Percentiles rank a stretch among this genome's conserved stretches.
Conservation (phyloP, 306 rosid genomes). For the Cucumis sativus region DNA sequence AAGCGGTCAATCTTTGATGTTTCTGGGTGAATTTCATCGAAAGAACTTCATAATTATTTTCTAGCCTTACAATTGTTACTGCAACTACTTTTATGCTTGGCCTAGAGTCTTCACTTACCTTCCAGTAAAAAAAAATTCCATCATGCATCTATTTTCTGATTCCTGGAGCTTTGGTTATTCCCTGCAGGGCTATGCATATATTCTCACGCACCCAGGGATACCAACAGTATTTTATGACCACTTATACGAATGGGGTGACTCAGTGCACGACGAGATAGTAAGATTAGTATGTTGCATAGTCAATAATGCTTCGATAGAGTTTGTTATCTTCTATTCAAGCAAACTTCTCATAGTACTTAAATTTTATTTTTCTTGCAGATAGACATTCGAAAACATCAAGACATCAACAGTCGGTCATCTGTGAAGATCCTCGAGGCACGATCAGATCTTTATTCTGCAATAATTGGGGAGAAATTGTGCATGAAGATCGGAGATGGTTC, state of each 20-base stretch:
- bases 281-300: slow-evolving; percentile 43
- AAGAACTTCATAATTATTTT: neutral
- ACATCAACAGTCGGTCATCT: slow-evolving; percentile 63
- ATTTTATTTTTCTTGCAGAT: slow-evolving; percentile 37
- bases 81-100: neutral
- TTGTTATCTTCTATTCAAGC: neutral
- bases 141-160: neutral
- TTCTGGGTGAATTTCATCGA: neutral
- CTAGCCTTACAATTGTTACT: neutral
- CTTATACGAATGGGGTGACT: slow-evolving; percentile 55
- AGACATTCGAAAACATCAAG: slow-evolving; percentile 57
- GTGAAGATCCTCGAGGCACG: slow-evolving; percentile 66
- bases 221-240: slow-evolving; percentile 93
- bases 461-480: slow-evolving; percentile 62
- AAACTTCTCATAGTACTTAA: neutral
- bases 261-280: slow-evolving; percentile 58
- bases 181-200: slow-evolving; percentile 76
- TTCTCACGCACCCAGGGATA: slow-evolving; percentile 83
- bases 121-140: neutral
- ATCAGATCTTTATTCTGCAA: slow-evolving; percentile 68
- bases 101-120: neutral
- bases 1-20: neutral
- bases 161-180: neutral
- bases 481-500: slow-evolving; percentile 81
- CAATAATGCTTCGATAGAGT: neutral